Percentiles rank a stretch among this genome's conserved stretches.
phyloP scores from a whole-genome alignment of 208 protist genomes.

The Trypanosoma conorhini region DNA sequence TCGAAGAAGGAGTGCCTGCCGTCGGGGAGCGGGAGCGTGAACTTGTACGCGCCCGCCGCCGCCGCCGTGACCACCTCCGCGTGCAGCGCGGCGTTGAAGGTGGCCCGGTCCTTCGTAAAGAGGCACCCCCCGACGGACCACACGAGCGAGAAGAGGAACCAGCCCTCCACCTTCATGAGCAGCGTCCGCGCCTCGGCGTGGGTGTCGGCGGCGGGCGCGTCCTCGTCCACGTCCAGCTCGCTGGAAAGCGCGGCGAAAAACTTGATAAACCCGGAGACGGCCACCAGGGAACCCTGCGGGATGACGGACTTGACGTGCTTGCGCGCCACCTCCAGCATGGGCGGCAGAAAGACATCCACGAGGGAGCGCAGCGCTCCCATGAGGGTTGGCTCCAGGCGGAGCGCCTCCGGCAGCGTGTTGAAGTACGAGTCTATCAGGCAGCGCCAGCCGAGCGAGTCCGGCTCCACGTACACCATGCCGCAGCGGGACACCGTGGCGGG shows the following conservation, averaged over 20 bases:
- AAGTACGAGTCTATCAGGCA: slow-evolving; percentile 91
- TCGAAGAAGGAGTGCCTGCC: slow-evolving; percentile 88
- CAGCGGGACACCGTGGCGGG: slow-evolving; percentile 98
- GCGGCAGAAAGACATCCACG: slow-evolving; percentile 68
- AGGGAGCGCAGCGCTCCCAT: slow-evolving; percentile 44
- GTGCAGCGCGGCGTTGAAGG: slow-evolving; percentile 86
- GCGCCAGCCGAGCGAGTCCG: slow-evolving; percentile 93
- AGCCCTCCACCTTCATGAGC: slow-evolving; percentile 82
- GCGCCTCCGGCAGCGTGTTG: slow-evolving; percentile 62
- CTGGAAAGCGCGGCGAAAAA: slow-evolving; percentile 78
- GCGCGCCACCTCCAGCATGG: slow-evolving; percentile 82
- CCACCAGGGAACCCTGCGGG: slow-evolving; percentile 67
- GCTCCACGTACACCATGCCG: slow-evolving; percentile 98
- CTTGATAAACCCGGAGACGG: slow-evolving; percentile 83
- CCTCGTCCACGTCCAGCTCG: slow-evolving; percentile 32
- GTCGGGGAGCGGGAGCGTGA: slow-evolving; percentile 75
- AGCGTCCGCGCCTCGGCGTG: slow-evolving; percentile 43
- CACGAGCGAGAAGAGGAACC: slow-evolving; percentile 93
- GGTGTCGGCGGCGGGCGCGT: slow-evolving; percentile 22
- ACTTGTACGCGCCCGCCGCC: slow-evolving; percentile 49
- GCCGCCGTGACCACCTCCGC: slow-evolving; percentile 38
- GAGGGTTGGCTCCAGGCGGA: slow-evolving; percentile 44
- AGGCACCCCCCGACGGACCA: slow-evolving; percentile 94
- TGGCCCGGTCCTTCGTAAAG: slow-evolving; percentile 65
- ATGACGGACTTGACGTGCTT: slow-evolving; percentile 77